Conservation (phyloP, 352 stramenopile genomes). For the Pythium rhizo-oryzae region DNA sequence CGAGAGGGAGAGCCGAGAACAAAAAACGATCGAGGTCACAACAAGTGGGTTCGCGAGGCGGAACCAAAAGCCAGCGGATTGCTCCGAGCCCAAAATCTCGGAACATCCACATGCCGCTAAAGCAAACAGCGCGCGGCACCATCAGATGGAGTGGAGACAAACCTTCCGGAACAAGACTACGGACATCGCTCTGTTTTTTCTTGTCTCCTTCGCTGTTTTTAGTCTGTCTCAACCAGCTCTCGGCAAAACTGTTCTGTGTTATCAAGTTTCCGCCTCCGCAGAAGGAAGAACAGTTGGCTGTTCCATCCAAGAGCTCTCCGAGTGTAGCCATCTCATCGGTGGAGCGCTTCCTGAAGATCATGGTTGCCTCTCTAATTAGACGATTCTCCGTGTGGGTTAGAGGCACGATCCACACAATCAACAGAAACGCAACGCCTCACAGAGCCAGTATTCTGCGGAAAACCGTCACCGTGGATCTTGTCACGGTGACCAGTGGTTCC, state of each 20-base stretch:
- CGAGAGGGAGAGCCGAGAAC: conserved; percentile 3
- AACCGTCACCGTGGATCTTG: background rate
- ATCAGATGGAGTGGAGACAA: background rate
- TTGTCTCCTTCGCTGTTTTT: background rate
- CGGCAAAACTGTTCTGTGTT: conserved; percentile 7
- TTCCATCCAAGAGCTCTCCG: background rate
- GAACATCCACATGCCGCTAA: background rate
- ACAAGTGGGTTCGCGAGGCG: background rate
- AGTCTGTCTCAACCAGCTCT: background rate
- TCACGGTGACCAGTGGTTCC: background rate
- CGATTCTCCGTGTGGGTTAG: too few relatives aligned
- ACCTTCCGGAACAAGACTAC: background rate
- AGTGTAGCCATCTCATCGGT: too few relatives aligned
- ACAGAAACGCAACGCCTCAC: too few relatives aligned
- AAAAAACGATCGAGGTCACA: conserved; percentile 9
- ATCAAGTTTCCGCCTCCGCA: background rate
- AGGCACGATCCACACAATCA: too few relatives aligned
- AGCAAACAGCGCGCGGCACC: background rate
- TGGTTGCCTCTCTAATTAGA: too few relatives aligned
- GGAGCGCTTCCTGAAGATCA: too few relatives aligned
- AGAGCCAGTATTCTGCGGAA: too few relatives aligned
- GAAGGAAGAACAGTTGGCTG: background rate
- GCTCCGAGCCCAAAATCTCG: background rate
- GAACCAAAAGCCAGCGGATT: background rate
- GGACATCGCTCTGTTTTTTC: background rate